Evolutionary conservation across 1,284 basidiomycete genomes (phyloP), one percentile per base, ranked within the genome.

Genomic region (Anthracocystis panici-leucophaei): DNA sequence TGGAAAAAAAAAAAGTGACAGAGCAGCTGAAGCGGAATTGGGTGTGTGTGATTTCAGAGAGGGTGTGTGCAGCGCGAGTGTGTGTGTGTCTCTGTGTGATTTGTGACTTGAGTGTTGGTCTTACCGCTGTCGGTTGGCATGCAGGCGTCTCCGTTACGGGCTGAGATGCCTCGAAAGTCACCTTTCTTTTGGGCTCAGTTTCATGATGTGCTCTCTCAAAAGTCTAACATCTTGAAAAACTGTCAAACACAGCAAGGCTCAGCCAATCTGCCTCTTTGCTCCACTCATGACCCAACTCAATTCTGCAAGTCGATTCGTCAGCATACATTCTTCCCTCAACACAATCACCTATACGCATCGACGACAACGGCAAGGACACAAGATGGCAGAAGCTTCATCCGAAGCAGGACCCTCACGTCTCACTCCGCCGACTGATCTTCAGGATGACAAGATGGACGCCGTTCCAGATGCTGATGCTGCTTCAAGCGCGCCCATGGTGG

Each of bases 361-460:
- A 29, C 46, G 27, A 48, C 27, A 16, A 3, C 14, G 35, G 9
- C 35, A 38, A 33, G 12, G n/a, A 29, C 23, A 11, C 40, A 31
- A 44, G 27, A 55, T 42, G 27, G 20, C 41, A 31, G 31, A 45
- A n/a, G 29, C 55, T 16, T 57, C 63, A 5, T 49, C 58, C 2
- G 58, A 65, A 25, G 68, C 63, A 8, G 68, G 62, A 7, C 68
- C 68, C 5, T 65, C 63, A 3, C 54, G 63, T 21, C 46, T 62
- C 12, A 55, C 63, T 3, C 51, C 62, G 12, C 42, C 51, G 7
- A 41, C 57, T 2, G 57, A 62, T 18, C 46, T 12, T 12, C 29
- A 46, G 31, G n/a, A 61, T n/a, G 20, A 46, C 16, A 16, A 29
- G 40, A 25, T 31, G 27, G 48, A 61, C 12, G 29, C 44, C 12